Evolutionary conservation across 78 protist genomes (phyloP).

Genomic region (Guillardia theta): DNA sequence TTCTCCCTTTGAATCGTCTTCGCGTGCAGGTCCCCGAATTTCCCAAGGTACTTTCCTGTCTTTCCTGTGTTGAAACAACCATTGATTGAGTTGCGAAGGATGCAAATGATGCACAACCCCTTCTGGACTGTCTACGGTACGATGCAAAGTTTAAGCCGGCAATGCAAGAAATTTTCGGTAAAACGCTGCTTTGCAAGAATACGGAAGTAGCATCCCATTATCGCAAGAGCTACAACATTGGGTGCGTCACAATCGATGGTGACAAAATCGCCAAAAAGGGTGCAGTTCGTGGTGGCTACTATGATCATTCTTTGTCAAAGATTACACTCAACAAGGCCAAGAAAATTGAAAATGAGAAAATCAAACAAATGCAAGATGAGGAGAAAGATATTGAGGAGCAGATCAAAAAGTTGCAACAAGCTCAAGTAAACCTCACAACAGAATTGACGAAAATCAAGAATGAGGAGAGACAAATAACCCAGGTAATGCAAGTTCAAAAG

Average conservation of each 20-base stretch:
- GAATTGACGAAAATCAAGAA: neutral
- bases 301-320: slow-evolving; percentile 56
- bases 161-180: slow-evolving; percentile 75
- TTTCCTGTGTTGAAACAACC: neutral
- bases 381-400: neutral
- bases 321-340: neutral
- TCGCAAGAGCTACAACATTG: slow-evolving; percentile 48
- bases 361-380: neutral
- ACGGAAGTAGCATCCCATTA: slow-evolving; percentile 66
- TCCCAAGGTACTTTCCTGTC: neutral
- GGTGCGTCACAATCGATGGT: slow-evolving; percentile 91
- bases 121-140: neutral
- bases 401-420: neutral
- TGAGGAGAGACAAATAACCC: too few species aligned
- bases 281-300: slow-evolving; percentile 91
- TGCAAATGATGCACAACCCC: neutral
- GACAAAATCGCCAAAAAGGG: slow-evolving; percentile 85
- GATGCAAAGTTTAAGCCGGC: slow-evolving; percentile 48
- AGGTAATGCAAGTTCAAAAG: too few species aligned
- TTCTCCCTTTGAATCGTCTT: slow-evolving; percentile 86
- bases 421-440: neutral
- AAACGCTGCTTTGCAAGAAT: slow-evolving; percentile 65
- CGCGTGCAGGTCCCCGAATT: neutral
- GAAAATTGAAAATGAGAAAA: neutral
- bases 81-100: neutral